Percentiles rank a stretch among this genome's conserved stretches.
These are phyloP conservation scores for Aspergillus pseudoglaucus DNA, from an alignment of 2,329 filamentous ascomycete genomes.

Conservation along the genomic window DNA sequence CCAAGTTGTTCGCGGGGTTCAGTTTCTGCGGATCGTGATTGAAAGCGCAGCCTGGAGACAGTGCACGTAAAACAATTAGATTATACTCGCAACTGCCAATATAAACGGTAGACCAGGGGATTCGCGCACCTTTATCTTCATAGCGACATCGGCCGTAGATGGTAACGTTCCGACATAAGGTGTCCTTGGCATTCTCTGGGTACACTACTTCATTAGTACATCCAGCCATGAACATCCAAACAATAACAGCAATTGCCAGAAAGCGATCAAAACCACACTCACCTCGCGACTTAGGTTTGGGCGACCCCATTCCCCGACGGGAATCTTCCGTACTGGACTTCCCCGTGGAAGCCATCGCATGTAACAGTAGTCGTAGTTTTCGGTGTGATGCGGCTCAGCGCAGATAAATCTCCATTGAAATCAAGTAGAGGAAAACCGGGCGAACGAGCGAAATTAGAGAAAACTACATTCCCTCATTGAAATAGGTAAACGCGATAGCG, in stretches of 20 bases:
- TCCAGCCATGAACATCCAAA: neutral
- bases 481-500: constrained; percentile 9
- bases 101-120: neutral
- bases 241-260: neutral
- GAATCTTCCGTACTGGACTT: constrained; percentile 41
- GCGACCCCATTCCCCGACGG: constrained; percentile 40
- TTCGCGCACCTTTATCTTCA: constrained; percentile 64
- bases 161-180: constrained; percentile 82
- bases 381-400: constrained; percentile 30
- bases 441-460: constrained; percentile 21
- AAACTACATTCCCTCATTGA: constrained; percentile 34
- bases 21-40: constrained; percentile 72
- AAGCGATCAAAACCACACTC: constrained; percentile 15
- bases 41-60: constrained; percentile 63
- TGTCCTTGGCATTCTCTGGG: constrained; percentile 73
- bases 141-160: constrained; percentile 92
- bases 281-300: constrained; percentile 45
- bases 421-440: constrained; percentile 20
- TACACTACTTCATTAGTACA: constrained; percentile 3
- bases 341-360: constrained; percentile 37
- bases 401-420: constrained; percentile 36
- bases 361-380: constrained; percentile 7
- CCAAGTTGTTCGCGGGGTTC: constrained; percentile 33
- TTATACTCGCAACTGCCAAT: constrained; percentile 1
- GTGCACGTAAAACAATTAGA: constrained; percentile 14